Base-by-base conservation (phyloP, 495 filamentous ascomycete genomes). In the Hypomontagnella monticulosa region DNA sequence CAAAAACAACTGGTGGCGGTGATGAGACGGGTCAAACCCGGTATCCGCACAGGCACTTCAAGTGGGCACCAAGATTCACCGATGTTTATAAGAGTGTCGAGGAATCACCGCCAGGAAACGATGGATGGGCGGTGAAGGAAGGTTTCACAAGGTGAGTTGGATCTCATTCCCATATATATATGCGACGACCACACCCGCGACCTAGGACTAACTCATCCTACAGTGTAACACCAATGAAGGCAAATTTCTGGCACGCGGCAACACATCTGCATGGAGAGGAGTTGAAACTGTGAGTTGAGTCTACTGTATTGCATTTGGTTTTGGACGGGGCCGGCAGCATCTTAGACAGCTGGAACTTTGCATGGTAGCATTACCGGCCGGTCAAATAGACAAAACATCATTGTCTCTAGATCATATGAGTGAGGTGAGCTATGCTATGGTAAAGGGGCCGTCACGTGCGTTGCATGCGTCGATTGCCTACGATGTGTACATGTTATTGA, bases 51-150 rank as follows among this genome's bases (percentile, higher is more conserved):
- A 93, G 90, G 74, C 91, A 96, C 75, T 99, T 97, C 79, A 91
- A 91, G 76, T 99, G 95, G 95, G 85, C 90, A 56, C 95, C 95
- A 0, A 87, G 87, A 56, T 95, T 97, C 75, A 79, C 84, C 15
- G 93, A 97, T 79, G 91, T 99, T 1, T 89, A 91, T 73, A 83
- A 87, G 61, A 93, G 89, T 51, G 92, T 97, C 20, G 89, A 95
- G 64, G 85, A 91, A 57, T 86, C 87, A 54, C 79, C 78, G 47
- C 90, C 92, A 12, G 95, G 95, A 18, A 96, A 93, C 75, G 95
- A 99, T 81, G 95, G 95, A 34, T 97, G 94, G 95, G 88, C 87
- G 11, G 90, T 99, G 10, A 90, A 90, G 75, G 88, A 93, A 74
- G 90, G 92, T 40, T 89, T 89, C 78, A 93, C 93, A 4, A 97